Conservation (phyloP, 352 stramenopile species). For the Globisporangium barbulae region DNA sequence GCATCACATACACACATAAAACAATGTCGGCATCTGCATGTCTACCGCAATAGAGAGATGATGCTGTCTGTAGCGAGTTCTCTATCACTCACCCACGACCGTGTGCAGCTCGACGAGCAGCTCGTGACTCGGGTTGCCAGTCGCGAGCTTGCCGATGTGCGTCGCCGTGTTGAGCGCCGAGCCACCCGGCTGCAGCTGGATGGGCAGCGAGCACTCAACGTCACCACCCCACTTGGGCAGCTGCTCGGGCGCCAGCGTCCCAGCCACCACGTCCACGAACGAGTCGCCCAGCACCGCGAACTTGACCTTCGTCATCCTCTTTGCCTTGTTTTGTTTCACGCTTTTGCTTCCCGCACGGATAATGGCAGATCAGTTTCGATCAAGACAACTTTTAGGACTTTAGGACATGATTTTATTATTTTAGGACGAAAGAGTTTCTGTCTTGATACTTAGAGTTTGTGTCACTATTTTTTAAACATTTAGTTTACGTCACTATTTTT, state of each 20-base stretch:
- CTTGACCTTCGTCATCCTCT: constrained; percentile 30
- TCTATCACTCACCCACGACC: constrained; percentile 33
- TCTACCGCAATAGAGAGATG: neutral
- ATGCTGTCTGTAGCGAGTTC: neutral
- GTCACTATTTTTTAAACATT: too few relatives aligned
- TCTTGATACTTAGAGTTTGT: too few relatives aligned
- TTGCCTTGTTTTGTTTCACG: neutral
- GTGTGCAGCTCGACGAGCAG: constrained; percentile 57
- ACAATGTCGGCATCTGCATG: neutral
- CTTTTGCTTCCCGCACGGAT: neutral
- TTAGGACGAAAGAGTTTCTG: too few relatives aligned
- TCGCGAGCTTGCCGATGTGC: constrained; percentile 61
- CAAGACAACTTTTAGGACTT: too few relatives aligned
- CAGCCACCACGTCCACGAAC: constrained; percentile 79
- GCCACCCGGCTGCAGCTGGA: constrained; percentile 74
- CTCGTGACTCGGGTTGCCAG: constrained; percentile 20
- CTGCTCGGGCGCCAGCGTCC: constrained; percentile 55
- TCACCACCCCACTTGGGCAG: constrained; percentile 79
- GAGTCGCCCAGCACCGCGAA: constrained; percentile 62
- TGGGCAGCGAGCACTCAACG: constrained; percentile 60
- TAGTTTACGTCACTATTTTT: too few relatives aligned
- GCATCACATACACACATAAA: neutral
- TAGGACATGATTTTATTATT: too few relatives aligned
- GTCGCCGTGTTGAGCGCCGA: constrained; percentile 84
- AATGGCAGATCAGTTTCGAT: too few relatives aligned